Evolutionary conservation across 805 yeast genomes (phyloP), one percentile per base, ranked within the genome.

Genomic region (Schwanniomyces sp.): DNA sequence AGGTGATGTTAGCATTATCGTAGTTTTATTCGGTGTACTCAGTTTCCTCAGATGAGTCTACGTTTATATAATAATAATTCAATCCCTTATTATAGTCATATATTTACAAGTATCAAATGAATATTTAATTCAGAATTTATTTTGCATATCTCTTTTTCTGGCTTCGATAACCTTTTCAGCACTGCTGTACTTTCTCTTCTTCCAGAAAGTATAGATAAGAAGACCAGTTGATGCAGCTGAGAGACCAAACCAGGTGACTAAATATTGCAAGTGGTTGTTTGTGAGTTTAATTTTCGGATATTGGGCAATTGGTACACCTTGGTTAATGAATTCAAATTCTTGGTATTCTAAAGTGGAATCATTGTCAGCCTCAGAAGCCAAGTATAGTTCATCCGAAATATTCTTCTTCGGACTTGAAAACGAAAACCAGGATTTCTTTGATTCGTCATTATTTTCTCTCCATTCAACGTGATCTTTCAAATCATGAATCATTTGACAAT

Each of bases 231-330:
- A 86, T 34, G 88, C 79, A 36, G 87, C 57, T 1, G 91, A 82
- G 38, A 92, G 78, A 0, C 97, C 96, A 64, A 88, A 92, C 99
- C 99, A 94, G 0, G 99, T 94, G 17, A 90, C 82, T 59, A 94
- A 70, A 64, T 94, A 94, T 64, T 92, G 96, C 64, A 91, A 69
- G 62, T 94, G 99, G 61, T 91, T 90, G 64, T 94, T 94, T 51
- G 86, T 83, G 61, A 89, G 78, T 54, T 85, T 91, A 29, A 92
- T 81, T 56, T 81, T 82, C n/a, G 97, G 91, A 7, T 75, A 68
- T 46, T 86, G 83, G 1, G 96, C 99, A 9, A 94, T 64, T 9
- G 99, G 99, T 6, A 92, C 92, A 45, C 99, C 99, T 5, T 88
- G 85, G 48, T 76, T 79, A 46, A 82, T 69, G 58, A 87, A 83